Percentiles rank a stretch among this genome's conserved stretches.
These are phyloP conservation scores for Ophiostoma ips DNA, from an alignment of 2,329 filamentous ascomycete genomes.

Conservation along the genomic window DNA sequence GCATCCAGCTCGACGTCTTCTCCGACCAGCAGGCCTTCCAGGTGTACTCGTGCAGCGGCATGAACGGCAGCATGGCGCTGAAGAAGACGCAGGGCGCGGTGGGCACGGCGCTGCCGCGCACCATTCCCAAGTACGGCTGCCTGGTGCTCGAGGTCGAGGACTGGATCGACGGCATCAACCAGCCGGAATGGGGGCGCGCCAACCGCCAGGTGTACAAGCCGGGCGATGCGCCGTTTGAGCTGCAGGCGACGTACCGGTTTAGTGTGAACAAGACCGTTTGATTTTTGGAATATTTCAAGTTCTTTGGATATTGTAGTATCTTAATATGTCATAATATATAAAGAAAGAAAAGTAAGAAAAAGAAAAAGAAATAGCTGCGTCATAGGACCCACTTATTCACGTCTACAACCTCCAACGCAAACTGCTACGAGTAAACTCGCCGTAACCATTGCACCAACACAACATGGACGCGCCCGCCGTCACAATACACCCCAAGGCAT, in stretches of 20 bases:
- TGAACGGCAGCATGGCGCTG: constrained; percentile 56
- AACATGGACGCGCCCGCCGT: constrained; percentile 16
- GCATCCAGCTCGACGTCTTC: constrained; percentile 70
- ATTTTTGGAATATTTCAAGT: too few species aligned
- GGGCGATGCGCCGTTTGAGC: constrained; percentile 44
- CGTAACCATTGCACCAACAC: not conserved
- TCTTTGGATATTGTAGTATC: too few species aligned
- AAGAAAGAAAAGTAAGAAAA: not conserved
- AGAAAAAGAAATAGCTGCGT: not conserved
- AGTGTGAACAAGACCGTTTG: constrained; percentile 27
- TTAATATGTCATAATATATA: too few species aligned
- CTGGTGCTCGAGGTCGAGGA: constrained; percentile 85
- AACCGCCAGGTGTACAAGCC: constrained; percentile 46
- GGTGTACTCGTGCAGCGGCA: constrained; percentile 68
- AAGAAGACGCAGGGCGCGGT: constrained; percentile 57
- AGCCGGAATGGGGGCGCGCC: constrained; percentile 69
- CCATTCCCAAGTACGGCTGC: constrained; percentile 66
- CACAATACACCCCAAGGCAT: constrained; percentile 25
- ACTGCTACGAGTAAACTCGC: not conserved
- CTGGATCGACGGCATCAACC: constrained; percentile 87
- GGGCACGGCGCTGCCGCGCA: constrained; percentile 39
- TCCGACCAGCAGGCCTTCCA: constrained; percentile 80
- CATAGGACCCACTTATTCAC: too few species aligned
- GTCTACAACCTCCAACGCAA: too few species aligned
- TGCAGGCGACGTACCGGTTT: constrained; percentile 48